Evolutionary conservation across 768 basidiomycete species (phyloP), one percentile per base, ranked within the genome.

Genomic region (Pleurotus giganteus): DNA sequence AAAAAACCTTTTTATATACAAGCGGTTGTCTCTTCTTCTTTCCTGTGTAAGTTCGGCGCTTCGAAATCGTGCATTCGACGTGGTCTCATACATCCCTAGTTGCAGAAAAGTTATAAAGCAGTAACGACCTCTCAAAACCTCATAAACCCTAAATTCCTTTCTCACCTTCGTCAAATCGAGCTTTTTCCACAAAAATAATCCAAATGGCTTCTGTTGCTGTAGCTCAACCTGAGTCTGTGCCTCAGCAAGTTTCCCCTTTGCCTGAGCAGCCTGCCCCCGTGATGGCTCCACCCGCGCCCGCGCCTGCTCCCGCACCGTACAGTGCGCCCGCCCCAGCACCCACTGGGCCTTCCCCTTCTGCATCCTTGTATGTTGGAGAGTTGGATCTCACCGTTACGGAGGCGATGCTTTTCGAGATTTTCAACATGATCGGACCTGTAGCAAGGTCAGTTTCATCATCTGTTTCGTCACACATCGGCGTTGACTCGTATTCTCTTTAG

Each of bases 371-470:
- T 76, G 97, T 99, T 59, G 97, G 97, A 57, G 97, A 99, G 77
- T 89, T 99, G 62, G 97, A 98, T 75, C 88, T 91, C 65, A 89
- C 91, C 61, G 97, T 99, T 74, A 92, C 95, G 32, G 97, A 99
- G 80, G 96, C 97, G 55, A 98, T 98, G 94, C 84, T 99, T 53
- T 99, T 98, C 69, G 97, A 99, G 80, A 98, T 99, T 71, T 99
- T 99, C 82, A 97, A 97, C 72, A 96, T 98, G 92, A 94, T 98
- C 74, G 97, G 97, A 50, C 97, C 96, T 46, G 97, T 99, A 61
- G 94, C 94, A 42, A 95, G 93, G 94, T 92, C 60, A 60, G 86
- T 72, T 29, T 37, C 55, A 41, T 27, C 4, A 51, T 47, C 23
- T 47, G 21, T 36, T 28, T 49, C 27, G 52, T 26, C 51, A 15